Percentiles rank a stretch among this genome's conserved stretches.
Conservation (phyloP, 345 rosid genomes). For the Combretum micranthum region DNA sequence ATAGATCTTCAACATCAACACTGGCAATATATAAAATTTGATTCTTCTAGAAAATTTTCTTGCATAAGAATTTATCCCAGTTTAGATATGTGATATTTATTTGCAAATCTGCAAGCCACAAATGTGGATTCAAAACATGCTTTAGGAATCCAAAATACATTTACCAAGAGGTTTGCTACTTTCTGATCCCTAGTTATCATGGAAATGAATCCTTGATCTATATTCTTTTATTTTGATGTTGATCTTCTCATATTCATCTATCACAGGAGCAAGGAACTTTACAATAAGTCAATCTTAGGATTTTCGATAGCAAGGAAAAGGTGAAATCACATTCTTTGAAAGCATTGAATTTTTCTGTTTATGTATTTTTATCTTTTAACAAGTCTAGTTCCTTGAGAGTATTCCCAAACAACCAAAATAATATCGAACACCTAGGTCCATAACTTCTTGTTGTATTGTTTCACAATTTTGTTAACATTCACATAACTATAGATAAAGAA, state of each 20-base stretch:
- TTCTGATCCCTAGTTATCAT: neutral
- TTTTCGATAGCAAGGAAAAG: conserved; percentile 22
- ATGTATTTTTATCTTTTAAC: neutral
- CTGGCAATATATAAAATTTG: conserved; percentile 8
- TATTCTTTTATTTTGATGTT: too few relatives aligned
- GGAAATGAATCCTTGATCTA: too few relatives aligned
- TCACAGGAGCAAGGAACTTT: conserved; percentile 26
- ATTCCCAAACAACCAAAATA: too few relatives aligned
- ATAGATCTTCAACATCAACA: conserved; percentile 45
- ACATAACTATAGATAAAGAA: too few relatives aligned
- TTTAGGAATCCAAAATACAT: conserved; percentile 24
- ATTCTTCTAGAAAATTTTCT: neutral
- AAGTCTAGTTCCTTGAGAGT: too few relatives aligned
- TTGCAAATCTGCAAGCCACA: conserved; percentile 38
- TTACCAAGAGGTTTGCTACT: conserved; percentile 44
- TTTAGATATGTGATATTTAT: conserved; percentile 2
- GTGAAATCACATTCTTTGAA: conserved; percentile 15
- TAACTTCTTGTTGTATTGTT: too few relatives aligned
- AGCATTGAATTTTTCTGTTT: conserved; percentile 25
- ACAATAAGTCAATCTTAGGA: conserved; percentile 32
- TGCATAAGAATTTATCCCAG: neutral
- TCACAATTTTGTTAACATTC: too few relatives aligned
- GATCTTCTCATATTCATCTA: neutral
- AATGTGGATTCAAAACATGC: conserved; percentile 32
- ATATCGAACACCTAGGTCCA: too few relatives aligned